Conservation (phyloP, 495 filamentous ascomycete genomes). For the Chaetomium tenue region DNA sequence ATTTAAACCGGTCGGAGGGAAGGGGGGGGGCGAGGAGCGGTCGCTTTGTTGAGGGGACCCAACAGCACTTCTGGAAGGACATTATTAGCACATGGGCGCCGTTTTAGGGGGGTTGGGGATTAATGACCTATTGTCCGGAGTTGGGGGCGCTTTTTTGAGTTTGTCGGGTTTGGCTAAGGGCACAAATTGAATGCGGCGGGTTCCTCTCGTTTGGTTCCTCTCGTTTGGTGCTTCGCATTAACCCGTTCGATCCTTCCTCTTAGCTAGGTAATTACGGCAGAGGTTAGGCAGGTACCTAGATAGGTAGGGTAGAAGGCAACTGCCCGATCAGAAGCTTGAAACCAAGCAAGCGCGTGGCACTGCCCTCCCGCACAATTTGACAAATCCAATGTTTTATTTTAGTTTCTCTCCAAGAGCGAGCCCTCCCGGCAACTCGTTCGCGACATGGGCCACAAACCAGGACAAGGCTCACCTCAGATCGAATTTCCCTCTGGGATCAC, state of each 20-base stretch:
- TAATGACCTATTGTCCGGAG: not conserved
- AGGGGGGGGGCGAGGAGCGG: not conserved
- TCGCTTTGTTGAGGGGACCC: not conserved
- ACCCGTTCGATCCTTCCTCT: not conserved
- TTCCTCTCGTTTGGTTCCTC: not conserved
- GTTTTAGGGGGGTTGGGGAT: not conserved
- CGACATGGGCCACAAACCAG: too few relatives aligned
- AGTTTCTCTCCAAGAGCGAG: not conserved
- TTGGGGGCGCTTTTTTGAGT: slow-evolving; percentile 2
- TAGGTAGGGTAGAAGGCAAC: too few relatives aligned
- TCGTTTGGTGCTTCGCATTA: not conserved
- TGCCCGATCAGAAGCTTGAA: not conserved
- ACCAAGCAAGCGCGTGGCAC: not conserved
- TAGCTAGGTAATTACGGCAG: not conserved
- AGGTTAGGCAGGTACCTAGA: not conserved
- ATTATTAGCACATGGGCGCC: not conserved
- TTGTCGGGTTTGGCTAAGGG: not conserved
- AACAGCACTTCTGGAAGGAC: not conserved
- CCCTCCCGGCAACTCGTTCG: not conserved
- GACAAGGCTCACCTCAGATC: not conserved
- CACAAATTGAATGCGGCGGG: not conserved
- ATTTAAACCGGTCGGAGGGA: not conserved
- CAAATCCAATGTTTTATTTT: not conserved
- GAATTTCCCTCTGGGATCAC: not conserved
- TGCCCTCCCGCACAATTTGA: not conserved